phyloP scores from a whole-genome alignment of 2,329 filamentous ascomycete species.

The Claviceps cyperi region DNA sequence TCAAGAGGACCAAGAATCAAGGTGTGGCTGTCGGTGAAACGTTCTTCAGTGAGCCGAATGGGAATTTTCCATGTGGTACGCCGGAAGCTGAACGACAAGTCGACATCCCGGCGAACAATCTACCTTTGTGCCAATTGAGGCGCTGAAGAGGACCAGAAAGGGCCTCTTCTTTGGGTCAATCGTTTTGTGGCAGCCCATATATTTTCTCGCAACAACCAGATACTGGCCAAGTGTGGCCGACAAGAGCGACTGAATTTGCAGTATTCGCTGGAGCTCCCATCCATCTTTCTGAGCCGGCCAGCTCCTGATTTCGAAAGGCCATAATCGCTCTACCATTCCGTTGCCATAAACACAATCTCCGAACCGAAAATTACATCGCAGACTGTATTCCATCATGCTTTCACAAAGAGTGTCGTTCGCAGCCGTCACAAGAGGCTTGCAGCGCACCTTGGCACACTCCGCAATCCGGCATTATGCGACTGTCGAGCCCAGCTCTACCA shows the following conservation, averaged over 20 bases:
- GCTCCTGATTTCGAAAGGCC: background rate
- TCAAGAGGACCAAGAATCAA: too few relatives aligned
- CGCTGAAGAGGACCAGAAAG: background rate
- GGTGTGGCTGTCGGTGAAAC: conserved; percentile 10
- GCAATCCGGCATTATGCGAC: conserved; percentile 19
- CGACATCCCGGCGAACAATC: background rate
- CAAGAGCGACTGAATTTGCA: too few relatives aligned
- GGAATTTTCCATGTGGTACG: conserved; percentile 11
- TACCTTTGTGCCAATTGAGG: background rate
- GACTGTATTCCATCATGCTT: conserved; percentile 13
- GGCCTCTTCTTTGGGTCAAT: background rate
- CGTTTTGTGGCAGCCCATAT: background rate
- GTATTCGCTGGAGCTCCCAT: background rate
- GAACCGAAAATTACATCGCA: too few relatives aligned
- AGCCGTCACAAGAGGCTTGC: conserved; percentile 15
- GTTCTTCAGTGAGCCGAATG: conserved; percentile 11
- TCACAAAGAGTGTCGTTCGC: conserved; percentile 16
- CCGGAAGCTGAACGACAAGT: background rate
- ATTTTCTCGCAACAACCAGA: background rate
- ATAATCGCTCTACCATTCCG: background rate
- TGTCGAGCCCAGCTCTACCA: conserved; percentile 10
- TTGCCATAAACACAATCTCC: background rate
- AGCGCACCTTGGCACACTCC: conserved; percentile 14
- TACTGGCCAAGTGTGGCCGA: too few relatives aligned
- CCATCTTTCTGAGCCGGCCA: background rate